These are phyloP conservation scores for Phytophthora ramorum DNA, from an alignment of 352 stramenopile species.

Conservation along the genomic window DNA sequence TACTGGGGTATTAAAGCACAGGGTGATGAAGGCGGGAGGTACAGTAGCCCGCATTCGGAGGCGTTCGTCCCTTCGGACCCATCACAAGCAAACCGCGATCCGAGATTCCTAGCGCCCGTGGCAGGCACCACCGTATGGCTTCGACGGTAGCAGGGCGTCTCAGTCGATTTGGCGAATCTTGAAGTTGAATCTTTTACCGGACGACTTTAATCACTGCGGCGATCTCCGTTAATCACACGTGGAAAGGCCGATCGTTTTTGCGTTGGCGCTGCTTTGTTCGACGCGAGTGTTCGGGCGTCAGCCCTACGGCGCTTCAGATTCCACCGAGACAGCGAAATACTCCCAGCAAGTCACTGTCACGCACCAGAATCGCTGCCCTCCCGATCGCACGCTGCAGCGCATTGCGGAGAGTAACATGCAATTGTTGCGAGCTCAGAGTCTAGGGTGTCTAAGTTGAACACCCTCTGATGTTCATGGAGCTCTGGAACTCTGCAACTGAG, in stretches of 20 bases:
- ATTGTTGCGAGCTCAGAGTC: not conserved
- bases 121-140: slow-evolving; percentile 1
- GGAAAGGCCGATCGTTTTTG: not conserved
- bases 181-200: slow-evolving; percentile 8
- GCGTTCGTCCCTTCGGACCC: not conserved
- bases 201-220: slow-evolving; percentile 9
- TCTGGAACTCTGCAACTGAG: not conserved
- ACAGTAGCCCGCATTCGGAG: not conserved
- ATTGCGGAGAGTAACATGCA: not conserved
- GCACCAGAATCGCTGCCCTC: not conserved
- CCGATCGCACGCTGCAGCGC: not conserved
- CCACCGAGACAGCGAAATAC: slow-evolving; percentile 6
- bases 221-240: not conserved
- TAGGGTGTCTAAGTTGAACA: not conserved
- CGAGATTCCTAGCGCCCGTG: slow-evolving; percentile 6
- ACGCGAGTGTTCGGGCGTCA: not conserved
- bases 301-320: slow-evolving; percentile 5
- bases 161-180: slow-evolving; percentile 11
- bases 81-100: not conserved
- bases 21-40: not conserved
- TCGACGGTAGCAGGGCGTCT: not conserved
- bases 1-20: not conserved
- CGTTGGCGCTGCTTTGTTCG: not conserved
- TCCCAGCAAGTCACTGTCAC: not conserved
- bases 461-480: not conserved